phyloP scores from a whole-genome alignment of 169 alveolate species.

The Cryptosporidium xiaoi region DNA sequence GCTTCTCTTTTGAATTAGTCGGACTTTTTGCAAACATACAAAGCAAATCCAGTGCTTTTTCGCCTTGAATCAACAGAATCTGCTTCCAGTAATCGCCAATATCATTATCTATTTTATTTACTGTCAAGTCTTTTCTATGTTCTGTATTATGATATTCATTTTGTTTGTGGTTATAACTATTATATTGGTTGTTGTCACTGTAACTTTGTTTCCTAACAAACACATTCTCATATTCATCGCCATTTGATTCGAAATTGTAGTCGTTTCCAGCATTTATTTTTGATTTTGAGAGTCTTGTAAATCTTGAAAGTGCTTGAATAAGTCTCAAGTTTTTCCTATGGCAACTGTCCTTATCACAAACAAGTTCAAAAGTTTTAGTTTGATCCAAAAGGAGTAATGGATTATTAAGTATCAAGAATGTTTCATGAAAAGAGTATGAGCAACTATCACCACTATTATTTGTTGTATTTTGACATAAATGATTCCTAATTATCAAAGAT shows the following conservation, averaged over 20 bases:
- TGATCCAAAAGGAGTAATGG: conserved; percentile 20
- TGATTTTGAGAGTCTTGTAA: not conserved
- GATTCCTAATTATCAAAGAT: conserved; percentile 26
- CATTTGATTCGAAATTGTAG: not conserved
- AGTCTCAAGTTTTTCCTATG: conserved; percentile 50
- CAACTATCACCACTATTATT: not conserved
- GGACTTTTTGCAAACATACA: conserved; percentile 14
- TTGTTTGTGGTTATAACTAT: too few relatives aligned
- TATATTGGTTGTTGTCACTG: not conserved
- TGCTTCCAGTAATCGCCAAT: conserved; percentile 40
- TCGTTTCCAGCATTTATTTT: not conserved
- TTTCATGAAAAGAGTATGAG: conserved; percentile 67
- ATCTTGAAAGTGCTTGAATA: conserved; percentile 28
- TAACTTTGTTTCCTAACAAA: conserved; percentile 27
- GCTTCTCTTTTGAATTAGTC: conserved; percentile 23
- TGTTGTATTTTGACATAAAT: conserved; percentile 24
- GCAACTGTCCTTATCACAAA: conserved; percentile 45
- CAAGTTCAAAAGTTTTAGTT: not conserved
- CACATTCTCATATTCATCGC: too few relatives aligned
- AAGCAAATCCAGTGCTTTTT: conserved; percentile 28
- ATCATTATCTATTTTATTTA: too few relatives aligned
- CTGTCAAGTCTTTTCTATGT: too few relatives aligned
- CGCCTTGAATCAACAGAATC: conserved; percentile 21
- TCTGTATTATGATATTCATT: too few relatives aligned
- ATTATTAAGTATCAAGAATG: conserved; percentile 17